A percentile compares a stretch with the other conserved stretches of the same genome.
Evolutionary conservation across 768 basidiomycete genomes (phyloP).

Genomic region (Neoboletus brunneissimus): DNA sequence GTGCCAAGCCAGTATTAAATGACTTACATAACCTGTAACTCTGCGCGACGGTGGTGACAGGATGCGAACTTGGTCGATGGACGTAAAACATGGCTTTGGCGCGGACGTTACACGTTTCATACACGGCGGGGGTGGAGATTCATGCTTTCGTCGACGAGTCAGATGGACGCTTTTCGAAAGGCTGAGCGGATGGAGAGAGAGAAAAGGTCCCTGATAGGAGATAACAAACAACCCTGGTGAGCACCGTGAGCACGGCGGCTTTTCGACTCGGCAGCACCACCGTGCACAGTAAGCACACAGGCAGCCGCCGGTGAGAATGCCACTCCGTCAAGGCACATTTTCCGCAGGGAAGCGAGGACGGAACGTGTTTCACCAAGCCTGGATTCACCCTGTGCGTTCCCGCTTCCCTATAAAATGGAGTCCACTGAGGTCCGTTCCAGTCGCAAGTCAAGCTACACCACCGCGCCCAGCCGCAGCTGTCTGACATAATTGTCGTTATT

Average conservation of each 20-base stretch:
- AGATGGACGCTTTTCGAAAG: not conserved
- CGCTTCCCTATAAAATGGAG: conserved; percentile 7
- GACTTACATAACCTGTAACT: not conserved
- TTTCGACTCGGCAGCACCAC: not conserved
- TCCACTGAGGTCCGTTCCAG: not conserved
- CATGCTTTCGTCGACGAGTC: not conserved
- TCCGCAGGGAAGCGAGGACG: conserved; percentile 16
- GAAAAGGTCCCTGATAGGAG: not conserved
- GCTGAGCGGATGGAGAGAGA: not conserved
- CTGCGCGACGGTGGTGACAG: not conserved
- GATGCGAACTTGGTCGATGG: not conserved
- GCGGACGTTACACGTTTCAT: not conserved
- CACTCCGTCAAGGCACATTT: conserved; percentile 2
- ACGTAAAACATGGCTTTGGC: not conserved
- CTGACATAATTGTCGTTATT: conserved; percentile 19
- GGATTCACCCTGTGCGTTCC: not conserved
- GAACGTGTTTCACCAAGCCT: conserved; percentile 7
- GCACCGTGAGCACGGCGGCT: not conserved
- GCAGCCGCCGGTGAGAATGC: not conserved
- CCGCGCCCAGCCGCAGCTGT: not conserved
- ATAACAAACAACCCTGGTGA: not conserved
- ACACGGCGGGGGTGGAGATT: conserved; percentile 13
- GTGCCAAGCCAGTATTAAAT: not conserved
- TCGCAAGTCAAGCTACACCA: not conserved
- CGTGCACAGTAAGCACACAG: not conserved